Conservation (phyloP, 2,329 filamentous ascomycete species). For the Phyllosticta citrichinensis region DNA sequence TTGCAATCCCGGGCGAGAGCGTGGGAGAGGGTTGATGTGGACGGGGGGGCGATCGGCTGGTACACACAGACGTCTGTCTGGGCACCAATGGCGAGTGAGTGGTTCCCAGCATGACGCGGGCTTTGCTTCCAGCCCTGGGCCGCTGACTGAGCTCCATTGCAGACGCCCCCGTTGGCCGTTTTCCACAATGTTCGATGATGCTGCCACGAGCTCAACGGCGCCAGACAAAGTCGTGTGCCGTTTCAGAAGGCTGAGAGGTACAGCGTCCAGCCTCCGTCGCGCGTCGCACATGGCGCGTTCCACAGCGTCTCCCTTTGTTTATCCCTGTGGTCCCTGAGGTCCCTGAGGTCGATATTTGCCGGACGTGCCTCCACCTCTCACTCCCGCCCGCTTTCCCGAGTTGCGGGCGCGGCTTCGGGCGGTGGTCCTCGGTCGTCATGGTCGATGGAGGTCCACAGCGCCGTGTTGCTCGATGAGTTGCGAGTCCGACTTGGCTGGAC, state of each 20-base stretch:
- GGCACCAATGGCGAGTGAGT: background rate
- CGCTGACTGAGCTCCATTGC: background rate
- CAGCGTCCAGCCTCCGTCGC: background rate
- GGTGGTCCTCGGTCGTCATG: background rate
- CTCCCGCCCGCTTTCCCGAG: background rate
- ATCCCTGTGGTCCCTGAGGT: background rate
- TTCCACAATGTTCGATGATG: background rate
- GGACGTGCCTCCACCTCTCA: background rate
- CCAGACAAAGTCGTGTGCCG: background rate
- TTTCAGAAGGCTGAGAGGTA: background rate
- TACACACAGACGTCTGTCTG: background rate
- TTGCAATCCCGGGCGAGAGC: background rate
- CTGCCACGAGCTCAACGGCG: background rate
- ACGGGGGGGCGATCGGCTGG: background rate
- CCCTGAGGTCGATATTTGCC: background rate
- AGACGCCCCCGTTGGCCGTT: background rate
- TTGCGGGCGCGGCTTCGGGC: background rate
- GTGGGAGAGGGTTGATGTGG: background rate
- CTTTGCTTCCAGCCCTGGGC: background rate
- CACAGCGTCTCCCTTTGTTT: background rate
- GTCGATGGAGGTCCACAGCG: background rate
- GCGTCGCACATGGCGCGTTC: background rate
- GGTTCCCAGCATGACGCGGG: background rate
- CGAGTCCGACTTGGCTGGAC: background rate
- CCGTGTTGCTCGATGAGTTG: background rate